These are phyloP conservation scores for Naganishia vishniacii DNA, from an alignment of 768 basidiomycete genomes.

Conservation along the genomic window DNA sequence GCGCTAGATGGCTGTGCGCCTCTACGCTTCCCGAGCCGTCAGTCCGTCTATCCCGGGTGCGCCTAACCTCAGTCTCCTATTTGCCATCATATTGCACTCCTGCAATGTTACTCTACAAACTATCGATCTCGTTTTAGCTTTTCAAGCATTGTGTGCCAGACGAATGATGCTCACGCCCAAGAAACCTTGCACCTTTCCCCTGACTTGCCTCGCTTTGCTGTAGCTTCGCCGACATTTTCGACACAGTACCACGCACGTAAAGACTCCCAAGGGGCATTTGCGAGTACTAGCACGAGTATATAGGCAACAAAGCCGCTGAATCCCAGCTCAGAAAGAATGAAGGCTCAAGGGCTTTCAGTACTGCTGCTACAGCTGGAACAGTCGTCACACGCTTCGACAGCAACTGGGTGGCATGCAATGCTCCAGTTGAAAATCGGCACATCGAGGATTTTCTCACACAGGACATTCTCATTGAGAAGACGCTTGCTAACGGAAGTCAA, in stretches of 20 bases:
- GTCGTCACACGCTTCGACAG: conserved; percentile 56
- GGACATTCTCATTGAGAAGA: conserved; percentile 53
- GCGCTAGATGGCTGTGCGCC: no score
- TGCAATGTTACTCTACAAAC: no score
- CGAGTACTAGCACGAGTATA: not conserved
- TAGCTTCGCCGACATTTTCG: not conserved
- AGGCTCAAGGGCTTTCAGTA: not conserved
- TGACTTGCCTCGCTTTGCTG: no score
- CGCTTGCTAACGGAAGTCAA: not conserved
- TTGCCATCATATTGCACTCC: no score
- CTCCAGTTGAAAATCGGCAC: conserved; percentile 84
- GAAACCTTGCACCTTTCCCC: no score
- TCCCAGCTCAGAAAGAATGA: not conserved
- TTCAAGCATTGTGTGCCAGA: no score
- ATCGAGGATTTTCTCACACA: conserved; percentile 61
- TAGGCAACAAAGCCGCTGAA: not conserved
- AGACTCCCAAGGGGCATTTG: not conserved
- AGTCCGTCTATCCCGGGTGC: no score
- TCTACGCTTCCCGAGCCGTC: no score
- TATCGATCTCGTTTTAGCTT: no score
- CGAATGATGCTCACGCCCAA: no score
- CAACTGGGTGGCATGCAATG: conserved; percentile 73
- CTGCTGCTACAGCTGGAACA: no score
- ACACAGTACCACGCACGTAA: not conserved
- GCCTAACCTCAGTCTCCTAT: no score